Evolutionary conservation across 805 yeast genomes (phyloP).

Genomic region (Schizosaccharomyces osmophilus): DNA sequence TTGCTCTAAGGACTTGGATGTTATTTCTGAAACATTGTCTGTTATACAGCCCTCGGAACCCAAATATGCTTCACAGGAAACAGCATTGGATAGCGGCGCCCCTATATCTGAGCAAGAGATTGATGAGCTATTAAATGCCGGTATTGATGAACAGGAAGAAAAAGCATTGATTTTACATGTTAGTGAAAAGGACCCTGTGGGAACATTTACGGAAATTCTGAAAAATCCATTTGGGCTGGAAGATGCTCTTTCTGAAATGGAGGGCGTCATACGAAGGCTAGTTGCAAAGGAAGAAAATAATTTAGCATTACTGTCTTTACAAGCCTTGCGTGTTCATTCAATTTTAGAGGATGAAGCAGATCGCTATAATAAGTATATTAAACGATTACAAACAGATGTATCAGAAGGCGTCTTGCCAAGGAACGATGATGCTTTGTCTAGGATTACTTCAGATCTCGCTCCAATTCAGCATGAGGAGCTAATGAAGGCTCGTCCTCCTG

Average conservation of each 20-base stretch:
- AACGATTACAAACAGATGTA: not conserved
- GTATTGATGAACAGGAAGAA: not conserved
- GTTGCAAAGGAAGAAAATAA: not conserved
- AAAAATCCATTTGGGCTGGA: not conserved
- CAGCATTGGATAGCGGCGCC: not conserved
- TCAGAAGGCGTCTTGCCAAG: not conserved
- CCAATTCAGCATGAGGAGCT: not conserved
- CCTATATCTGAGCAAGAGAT: not conserved
- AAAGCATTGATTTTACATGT: not conserved
- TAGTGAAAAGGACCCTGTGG: not conserved
- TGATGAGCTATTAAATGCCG: not conserved
- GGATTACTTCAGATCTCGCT: not conserved
- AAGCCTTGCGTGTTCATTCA: not conserved
- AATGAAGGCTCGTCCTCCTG: not conserved
- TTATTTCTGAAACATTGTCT: not conserved
- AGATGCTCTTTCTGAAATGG: not conserved
- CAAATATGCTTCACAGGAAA: not conserved
- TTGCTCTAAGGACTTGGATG: not conserved
- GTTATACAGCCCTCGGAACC: not conserved
- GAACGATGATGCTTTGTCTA: not conserved
- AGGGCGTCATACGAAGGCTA: not conserved
- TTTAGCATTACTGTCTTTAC: not conserved
- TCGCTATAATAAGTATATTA: not conserved
- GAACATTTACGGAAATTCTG: not conserved
- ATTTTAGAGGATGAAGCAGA: not conserved